A percentile compares a stretch with the other conserved stretches of the same genome.
Evolutionary conservation across 306 rosid species (phyloP).

Genomic region (Pyrus betulifolia): DNA sequence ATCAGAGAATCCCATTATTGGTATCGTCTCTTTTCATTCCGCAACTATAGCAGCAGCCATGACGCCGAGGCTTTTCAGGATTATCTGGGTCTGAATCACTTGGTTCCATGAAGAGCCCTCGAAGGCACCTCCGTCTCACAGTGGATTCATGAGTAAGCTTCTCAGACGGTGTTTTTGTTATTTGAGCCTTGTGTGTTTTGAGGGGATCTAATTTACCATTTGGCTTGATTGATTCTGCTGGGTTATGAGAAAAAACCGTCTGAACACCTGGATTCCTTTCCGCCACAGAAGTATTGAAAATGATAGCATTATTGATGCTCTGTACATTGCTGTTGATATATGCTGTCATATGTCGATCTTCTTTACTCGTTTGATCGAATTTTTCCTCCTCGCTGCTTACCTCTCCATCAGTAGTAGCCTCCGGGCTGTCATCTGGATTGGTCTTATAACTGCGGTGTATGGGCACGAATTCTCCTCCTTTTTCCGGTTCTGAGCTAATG

Average conservation of each 20-base stretch:
- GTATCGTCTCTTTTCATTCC: conserved; percentile 15
- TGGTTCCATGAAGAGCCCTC: conserved; percentile 54
- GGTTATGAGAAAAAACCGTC: conserved; percentile 18
- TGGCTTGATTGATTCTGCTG: background rate
- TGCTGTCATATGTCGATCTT: conserved; percentile 21
- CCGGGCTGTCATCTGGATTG: conserved; percentile 36
- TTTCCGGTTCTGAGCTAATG: conserved; percentile 26
- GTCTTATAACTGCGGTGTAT: conserved; percentile 45
- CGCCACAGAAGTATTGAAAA: conserved; percentile 42
- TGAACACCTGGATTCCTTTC: conserved; percentile 64
- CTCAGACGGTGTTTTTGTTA: conserved; percentile 27
- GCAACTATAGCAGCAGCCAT: conserved; percentile 40
- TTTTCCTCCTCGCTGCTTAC: conserved; percentile 5
- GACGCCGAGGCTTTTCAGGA: conserved; percentile 48
- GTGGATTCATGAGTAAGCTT: conserved; percentile 30
- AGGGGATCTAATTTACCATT: conserved; percentile 2
- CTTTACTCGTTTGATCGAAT: background rate
- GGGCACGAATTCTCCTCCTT: conserved; percentile 36
- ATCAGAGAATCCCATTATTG: conserved; percentile 24
- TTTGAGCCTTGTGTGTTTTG: conserved; percentile 31
- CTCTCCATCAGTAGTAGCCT: conserved; percentile 39
- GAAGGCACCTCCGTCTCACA: conserved; percentile 48
- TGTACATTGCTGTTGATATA: conserved; percentile 69
- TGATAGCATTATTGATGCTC: conserved; percentile 62
- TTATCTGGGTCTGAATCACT: conserved; percentile 61